Percentiles rank a stretch among this genome's conserved stretches.
phyloP scores from a whole-genome alignment of 164 flowering plant species.

The Malania oleifera region DNA sequence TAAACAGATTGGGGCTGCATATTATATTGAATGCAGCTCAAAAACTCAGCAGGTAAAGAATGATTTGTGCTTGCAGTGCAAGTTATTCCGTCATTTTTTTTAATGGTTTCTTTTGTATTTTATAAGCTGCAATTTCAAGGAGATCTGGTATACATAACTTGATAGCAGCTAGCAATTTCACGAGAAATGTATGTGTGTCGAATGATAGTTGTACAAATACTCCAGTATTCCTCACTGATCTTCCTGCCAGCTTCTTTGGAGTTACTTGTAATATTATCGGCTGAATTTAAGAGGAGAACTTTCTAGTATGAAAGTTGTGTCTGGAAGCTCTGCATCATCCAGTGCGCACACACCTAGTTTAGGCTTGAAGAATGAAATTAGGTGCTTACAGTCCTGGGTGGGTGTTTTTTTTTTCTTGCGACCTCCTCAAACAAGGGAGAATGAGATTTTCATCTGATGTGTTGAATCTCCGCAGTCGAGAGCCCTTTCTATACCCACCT shows the following conservation, averaged over 20 bases:
- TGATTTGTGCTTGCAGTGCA: not conserved
- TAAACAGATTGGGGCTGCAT: conserved; percentile 85
- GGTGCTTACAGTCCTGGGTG: no score
- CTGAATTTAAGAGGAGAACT: not conserved
- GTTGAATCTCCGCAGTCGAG: not conserved
- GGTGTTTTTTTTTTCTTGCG: no score
- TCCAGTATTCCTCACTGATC: not conserved
- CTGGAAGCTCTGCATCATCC: no score
- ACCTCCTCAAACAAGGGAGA: no score
- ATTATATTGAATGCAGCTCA: conserved; percentile 96
- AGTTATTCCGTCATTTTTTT: not conserved
- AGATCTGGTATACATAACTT: not conserved
- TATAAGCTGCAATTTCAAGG: not conserved
- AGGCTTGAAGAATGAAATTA: no score
- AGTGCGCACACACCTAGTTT: no score
- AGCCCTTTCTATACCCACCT: not conserved
- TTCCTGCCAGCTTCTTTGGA: not conserved
- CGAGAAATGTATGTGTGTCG: not conserved
- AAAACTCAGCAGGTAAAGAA: conserved; percentile 91
- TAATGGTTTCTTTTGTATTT: not conserved
- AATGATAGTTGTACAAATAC: not conserved
- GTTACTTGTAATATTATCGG: not conserved
- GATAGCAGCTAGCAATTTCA: not conserved
- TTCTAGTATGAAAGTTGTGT: not conserved
- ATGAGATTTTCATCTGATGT: not conserved